These are phyloP conservation scores for Solanum bulbocastanum DNA, from an alignment of 257 asterid species.

Conservation along the genomic window DNA sequence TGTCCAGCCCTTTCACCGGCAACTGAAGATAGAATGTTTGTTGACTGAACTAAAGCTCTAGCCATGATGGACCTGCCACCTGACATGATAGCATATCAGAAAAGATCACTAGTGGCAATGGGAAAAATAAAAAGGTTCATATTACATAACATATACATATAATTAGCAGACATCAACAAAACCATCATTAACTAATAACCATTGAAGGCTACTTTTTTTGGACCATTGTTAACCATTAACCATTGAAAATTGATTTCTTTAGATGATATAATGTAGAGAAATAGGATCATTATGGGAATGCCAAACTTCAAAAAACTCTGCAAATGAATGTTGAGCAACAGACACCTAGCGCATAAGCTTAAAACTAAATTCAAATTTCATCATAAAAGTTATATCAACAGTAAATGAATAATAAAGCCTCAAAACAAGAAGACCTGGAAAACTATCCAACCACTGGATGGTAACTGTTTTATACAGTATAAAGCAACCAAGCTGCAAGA, in stretches of 20 bases:
- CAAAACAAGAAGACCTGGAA: neutral
- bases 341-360: neutral
- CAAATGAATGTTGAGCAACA: neutral
- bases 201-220: neutral
- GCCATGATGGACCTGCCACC: conserved; percentile 58
- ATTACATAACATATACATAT: neutral
- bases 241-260: neutral
- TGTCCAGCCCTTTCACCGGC: conserved; percentile 37
- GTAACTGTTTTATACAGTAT: neutral
- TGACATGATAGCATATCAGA: neutral
- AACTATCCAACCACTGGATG: neutral
- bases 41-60: conserved; percentile 52
- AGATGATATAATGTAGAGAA: neutral
- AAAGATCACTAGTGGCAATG: neutral
- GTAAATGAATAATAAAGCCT: neutral
- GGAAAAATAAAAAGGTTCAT: neutral
- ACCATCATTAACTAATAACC: neutral
- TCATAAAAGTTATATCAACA: neutral
- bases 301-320: neutral
- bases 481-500: neutral
- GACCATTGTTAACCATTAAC: neutral
- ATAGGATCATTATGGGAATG: neutral
- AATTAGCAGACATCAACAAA: neutral
- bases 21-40: conserved; percentile 49
- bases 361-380: neutral